A percentile compares a stretch with the other conserved stretches of the same genome.
Evolutionary conservation across 2,329 filamentous ascomycete species (phyloP).

Genomic region (Talaromyces sp.): DNA sequence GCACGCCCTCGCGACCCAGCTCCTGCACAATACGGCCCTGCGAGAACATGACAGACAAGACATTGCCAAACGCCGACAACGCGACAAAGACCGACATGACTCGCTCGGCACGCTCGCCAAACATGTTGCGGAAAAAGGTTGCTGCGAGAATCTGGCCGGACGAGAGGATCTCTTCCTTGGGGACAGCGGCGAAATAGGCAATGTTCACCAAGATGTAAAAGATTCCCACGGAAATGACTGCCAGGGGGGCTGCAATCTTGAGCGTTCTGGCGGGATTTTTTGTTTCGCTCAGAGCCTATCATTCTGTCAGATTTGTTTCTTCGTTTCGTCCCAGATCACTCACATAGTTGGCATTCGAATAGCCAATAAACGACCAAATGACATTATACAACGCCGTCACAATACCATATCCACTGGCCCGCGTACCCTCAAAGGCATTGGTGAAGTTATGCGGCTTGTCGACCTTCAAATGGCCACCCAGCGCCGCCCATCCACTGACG

Average conservation of each 20-base stretch:
- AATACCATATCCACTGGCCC: slow-evolving; percentile 41
- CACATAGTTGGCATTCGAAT: slow-evolving; percentile 59
- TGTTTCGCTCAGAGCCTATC: slow-evolving; percentile 48
- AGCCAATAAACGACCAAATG: slow-evolving; percentile 58
- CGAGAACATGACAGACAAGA: slow-evolving; percentile 53
- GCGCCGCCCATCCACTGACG: slow-evolving; percentile 36
- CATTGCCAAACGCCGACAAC: slow-evolving; percentile 57
- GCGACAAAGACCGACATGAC: slow-evolving; percentile 59
- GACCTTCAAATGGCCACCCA: slow-evolving; percentile 33
- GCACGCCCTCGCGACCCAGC: slow-evolving; percentile 63
- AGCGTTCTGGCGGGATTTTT: slow-evolving; percentile 55
- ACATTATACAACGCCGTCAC: slow-evolving; percentile 58
- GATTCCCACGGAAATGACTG: slow-evolving; percentile 50
- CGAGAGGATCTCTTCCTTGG: slow-evolving; percentile 50
- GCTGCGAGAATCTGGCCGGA: slow-evolving; percentile 54
- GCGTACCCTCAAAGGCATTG: slow-evolving; percentile 35
- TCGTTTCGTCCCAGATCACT: slow-evolving; percentile 15
- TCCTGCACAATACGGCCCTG: slow-evolving; percentile 47
- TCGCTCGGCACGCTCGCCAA: slow-evolving; percentile 50
- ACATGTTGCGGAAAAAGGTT: slow-evolving; percentile 57
- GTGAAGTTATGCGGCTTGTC: slow-evolving; percentile 33
- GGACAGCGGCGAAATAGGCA: slow-evolving; percentile 56
- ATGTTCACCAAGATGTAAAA: slow-evolving; percentile 56
- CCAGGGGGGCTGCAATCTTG: slow-evolving; percentile 52
- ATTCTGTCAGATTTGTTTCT: background rate